phyloP scores from a whole-genome alignment of 2,329 filamentous ascomycete species.

The Byssochlamys sp. region DNA sequence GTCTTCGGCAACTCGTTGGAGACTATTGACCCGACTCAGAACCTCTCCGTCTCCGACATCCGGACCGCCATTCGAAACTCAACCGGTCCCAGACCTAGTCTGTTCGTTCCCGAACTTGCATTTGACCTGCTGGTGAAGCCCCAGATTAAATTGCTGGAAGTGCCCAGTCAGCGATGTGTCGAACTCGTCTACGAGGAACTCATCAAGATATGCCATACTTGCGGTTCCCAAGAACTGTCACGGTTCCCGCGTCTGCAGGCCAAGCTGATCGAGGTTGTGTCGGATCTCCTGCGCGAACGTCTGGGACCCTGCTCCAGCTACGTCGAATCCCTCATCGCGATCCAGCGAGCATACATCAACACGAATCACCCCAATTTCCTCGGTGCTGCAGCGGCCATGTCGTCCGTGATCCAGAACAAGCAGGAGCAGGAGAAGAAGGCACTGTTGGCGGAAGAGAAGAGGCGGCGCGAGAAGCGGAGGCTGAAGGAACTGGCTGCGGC shows the following conservation, averaged over 20 bases:
- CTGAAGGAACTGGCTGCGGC: constrained; percentile 67
- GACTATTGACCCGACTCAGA: constrained; percentile 89
- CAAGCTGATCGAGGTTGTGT: constrained; percentile 96
- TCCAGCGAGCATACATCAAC: constrained; percentile 97
- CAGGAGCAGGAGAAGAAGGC: constrained; percentile 85
- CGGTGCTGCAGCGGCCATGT: constrained; percentile 93
- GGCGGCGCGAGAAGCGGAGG: constrained; percentile 72
- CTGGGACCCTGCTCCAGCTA: constrained; percentile 82
- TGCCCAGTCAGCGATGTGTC: constrained; percentile 90
- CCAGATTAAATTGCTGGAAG: constrained; percentile 92
- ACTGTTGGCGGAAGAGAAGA: constrained; percentile 69
- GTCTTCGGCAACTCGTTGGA: constrained; percentile 95
- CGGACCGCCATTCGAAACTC: constrained; percentile 96
- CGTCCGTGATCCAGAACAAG: constrained; percentile 85
- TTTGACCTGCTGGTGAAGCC: constrained; percentile 97
- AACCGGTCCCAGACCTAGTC: constrained; percentile 83
- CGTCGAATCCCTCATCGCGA: constrained; percentile 92
- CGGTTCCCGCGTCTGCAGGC: constrained; percentile 87
- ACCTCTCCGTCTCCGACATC: constrained; percentile 88
- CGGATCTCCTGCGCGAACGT: constrained; percentile 83
- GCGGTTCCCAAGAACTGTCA: constrained; percentile 85
- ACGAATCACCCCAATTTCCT: constrained; percentile 99
- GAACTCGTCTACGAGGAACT: constrained; percentile 97
- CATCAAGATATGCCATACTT: constrained; percentile 98
- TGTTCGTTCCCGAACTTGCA: constrained; percentile 94